Evolutionary conservation across 202 grass and related monocot species (phyloP), one percentile per base, ranked within the genome.

Genomic region (Zoysia matrella): DNA sequence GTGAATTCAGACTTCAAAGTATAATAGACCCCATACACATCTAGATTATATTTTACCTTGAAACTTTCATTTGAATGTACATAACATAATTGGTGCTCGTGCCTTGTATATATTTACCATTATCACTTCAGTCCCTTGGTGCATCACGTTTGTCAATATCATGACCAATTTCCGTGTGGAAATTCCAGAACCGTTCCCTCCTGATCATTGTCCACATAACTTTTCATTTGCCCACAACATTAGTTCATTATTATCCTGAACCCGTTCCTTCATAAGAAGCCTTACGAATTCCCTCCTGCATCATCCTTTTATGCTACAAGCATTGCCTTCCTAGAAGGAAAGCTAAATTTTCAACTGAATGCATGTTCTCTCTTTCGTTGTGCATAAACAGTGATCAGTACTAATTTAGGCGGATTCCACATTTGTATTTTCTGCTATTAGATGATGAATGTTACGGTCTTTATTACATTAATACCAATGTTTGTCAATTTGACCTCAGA

Each of bases 401-500:
- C 30, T 56, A 65, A 58, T 81, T 78, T 61, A 2, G 50, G 11
- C 52, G 10, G 44, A 41, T 62, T 77, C 7, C 82, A 53, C 15
- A 30, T 53, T 64, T 71, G 1, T 39, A 76, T 69, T 66, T 75
- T 77, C 14, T 44, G 54, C 52, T 70, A 51, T 60, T 67, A 43
- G 14, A 66, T 49, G 76, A 12, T 12, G 12, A 50, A 44, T 80
- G 64, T 6, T 16, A 6, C 16, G 22, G 22, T 22, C 22, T 22
- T 22, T 22, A 22, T 22, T 22, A 22, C 22, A 22, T 54, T 16
- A 60, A 70, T 77, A 67, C 46, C 3, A 43, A 0, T 48, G 76
- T 1, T 63, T 69, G n/a, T 80, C n/a, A 42, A 54, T 72, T 45
- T 2, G 53, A 47, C 6, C 47, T 71, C n/a, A 58, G 11, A 78